phyloP scores from a whole-genome alignment of 2,329 filamentous ascomycete species.

The Sporothrix curviconia region DNA sequence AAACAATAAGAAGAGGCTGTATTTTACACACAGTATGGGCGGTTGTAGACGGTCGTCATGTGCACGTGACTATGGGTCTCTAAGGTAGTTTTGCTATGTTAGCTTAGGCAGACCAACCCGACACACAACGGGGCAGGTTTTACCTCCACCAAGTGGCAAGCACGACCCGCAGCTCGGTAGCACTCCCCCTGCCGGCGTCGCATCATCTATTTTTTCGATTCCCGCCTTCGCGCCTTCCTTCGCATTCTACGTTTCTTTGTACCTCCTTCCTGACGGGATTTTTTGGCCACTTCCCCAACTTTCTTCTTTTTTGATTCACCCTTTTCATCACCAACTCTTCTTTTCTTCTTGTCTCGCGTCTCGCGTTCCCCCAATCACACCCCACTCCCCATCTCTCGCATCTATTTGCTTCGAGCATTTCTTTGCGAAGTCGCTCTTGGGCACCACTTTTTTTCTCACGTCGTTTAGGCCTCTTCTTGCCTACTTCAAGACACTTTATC shows the following conservation, averaged over 20 bases:
- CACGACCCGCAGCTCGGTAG: not conserved
- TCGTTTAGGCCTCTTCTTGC: too few relatives aligned
- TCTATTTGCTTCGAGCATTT: not conserved
- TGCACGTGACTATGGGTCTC: constrained; percentile 2
- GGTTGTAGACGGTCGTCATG: not conserved
- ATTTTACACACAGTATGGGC: not conserved
- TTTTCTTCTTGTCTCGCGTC: not conserved
- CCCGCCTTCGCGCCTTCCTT: constrained; percentile 9
- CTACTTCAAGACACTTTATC: too few relatives aligned
- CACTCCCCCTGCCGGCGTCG: constrained; percentile 4
- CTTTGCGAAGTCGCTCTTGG: too few relatives aligned
- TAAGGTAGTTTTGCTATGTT: too few relatives aligned
- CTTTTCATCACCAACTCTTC: not conserved
- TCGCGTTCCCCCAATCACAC: too few relatives aligned
- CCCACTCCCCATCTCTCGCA: not conserved
- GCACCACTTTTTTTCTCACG: too few relatives aligned
- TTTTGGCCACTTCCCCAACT: not conserved
- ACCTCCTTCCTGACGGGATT: not conserved
- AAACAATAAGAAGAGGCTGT: too few relatives aligned
- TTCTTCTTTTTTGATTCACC: not conserved
- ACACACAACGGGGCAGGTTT: too few relatives aligned
- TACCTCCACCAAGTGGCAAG: not conserved
- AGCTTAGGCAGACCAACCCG: not conserved
- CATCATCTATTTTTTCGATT: constrained; percentile 14
- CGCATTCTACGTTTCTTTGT: constrained; percentile 5